These are phyloP conservation scores for Schizothecium vesticola DNA, from an alignment of 495 filamentous ascomycete species.

Conservation along the genomic window DNA sequence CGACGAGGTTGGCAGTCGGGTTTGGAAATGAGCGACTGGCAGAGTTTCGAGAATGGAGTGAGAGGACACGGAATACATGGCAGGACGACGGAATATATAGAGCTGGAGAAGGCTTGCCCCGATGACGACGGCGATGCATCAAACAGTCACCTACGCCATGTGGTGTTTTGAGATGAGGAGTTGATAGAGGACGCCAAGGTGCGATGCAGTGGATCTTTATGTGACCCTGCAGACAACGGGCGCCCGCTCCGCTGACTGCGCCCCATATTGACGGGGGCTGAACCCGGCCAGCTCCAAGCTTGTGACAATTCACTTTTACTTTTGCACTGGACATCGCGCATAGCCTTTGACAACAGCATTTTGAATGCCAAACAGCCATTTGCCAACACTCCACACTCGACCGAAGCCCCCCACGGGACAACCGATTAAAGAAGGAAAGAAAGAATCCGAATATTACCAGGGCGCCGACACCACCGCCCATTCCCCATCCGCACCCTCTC, in stretches of 20 bases:
- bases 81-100: background rate
- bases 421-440: background rate
- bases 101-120: background rate
- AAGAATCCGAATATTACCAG: background rate
- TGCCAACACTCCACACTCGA: background rate
- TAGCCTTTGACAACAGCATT: background rate
- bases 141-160: background rate
- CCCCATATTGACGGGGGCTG: background rate
- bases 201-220: background rate
- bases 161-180: background rate
- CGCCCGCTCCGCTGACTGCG: background rate
- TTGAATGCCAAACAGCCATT: background rate
- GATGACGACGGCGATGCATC: background rate
- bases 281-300: too few species aligned
- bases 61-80: background rate
- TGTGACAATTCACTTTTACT: background rate
- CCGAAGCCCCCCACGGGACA: background rate
- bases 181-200: background rate
- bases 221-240: background rate
- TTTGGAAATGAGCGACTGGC: background rate
- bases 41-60: background rate
- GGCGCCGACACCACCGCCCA: background rate
- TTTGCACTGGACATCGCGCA: background rate
- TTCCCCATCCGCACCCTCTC: background rate
- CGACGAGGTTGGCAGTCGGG: background rate